Evolutionary conservation across 371 early-diverging fungal genomes (phyloP).

Genomic region (Conidiobolus incongruus): DNA sequence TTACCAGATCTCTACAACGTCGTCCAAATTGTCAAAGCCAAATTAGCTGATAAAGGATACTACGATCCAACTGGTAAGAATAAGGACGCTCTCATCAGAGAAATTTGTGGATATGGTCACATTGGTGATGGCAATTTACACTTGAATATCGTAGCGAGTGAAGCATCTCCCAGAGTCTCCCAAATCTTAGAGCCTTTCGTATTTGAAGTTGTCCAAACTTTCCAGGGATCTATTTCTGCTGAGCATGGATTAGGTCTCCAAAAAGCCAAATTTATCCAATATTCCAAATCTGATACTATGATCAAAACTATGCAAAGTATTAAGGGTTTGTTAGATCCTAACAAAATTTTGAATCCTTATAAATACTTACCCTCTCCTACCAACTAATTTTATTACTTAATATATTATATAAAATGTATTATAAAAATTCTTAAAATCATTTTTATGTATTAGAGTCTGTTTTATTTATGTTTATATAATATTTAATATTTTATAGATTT

Average conservation of each 20-base stretch:
- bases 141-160: slow-evolving; percentile 61
- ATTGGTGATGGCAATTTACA: slow-evolving; percentile 86
- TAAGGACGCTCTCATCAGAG: no score
- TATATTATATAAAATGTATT: no score
- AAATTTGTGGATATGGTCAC: slow-evolving; percentile 82
- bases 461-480: no score
- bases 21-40: slow-evolving; percentile 52
- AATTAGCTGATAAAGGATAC: slow-evolving; percentile 28
- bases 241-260: slow-evolving; percentile 55
- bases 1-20: slow-evolving; percentile 62
- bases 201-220: slow-evolving; percentile 66
- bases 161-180: slow-evolving; percentile 26
- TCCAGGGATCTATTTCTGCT: slow-evolving; percentile 54
- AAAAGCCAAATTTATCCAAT: slow-evolving; percentile 38
- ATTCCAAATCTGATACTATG: slow-evolving; percentile 34
- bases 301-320: slow-evolving; percentile 40
- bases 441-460: background rate
- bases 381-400: no score
- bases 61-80: slow-evolving; percentile 20
- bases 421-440: no score
- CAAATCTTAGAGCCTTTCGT: slow-evolving; percentile 75
- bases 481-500: no score
- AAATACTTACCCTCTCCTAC: slow-evolving; percentile 14
- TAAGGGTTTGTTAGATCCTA: slow-evolving; percentile 53
- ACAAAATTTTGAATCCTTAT: slow-evolving; percentile 71